phyloP scores from a whole-genome alignment of 116 monocot genomes.

The Trichopus zeylanicus region DNA sequence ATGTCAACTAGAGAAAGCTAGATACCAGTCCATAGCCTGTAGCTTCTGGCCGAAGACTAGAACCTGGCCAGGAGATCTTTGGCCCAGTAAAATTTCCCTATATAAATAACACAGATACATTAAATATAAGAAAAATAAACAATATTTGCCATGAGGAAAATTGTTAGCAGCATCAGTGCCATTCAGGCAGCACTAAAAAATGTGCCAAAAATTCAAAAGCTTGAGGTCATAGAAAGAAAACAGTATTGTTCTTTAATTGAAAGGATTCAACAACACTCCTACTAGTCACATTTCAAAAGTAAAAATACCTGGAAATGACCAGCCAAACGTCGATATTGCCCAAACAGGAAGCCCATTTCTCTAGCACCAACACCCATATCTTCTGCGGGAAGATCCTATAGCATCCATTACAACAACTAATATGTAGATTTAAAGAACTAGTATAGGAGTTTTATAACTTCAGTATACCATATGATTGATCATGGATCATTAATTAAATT shows the following conservation, averaged over 20 bases:
- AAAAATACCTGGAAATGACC: conserved; percentile 91
- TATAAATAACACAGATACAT: conserved; percentile 39
- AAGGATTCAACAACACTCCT: too few species aligned
- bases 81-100: conserved; percentile 99
- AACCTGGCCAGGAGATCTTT: conserved; percentile 96
- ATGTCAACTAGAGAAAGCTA: neutral
- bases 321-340: conserved; percentile 84
- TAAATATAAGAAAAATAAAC: too few species aligned
- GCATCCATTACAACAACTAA: conserved; percentile 15
- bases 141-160: too few species aligned
- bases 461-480: neutral
- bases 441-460: too few species aligned
- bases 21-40: conserved; percentile 98
- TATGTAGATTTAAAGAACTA: neutral
- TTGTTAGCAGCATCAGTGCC: too few species aligned
- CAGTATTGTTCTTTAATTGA: too few species aligned
- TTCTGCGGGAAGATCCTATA: conserved; percentile 96
- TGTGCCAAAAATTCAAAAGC: too few species aligned
- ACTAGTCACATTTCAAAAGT: neutral
- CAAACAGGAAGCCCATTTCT: conserved; percentile 99
- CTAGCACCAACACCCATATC: conserved; percentile 96
- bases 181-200: too few species aligned
- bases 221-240: too few species aligned
- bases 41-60: conserved; percentile 96
- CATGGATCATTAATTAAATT: neutral